phyloP scores from a whole-genome alignment of 2,329 filamentous ascomycete species.

The Xylaria sp. region DNA sequence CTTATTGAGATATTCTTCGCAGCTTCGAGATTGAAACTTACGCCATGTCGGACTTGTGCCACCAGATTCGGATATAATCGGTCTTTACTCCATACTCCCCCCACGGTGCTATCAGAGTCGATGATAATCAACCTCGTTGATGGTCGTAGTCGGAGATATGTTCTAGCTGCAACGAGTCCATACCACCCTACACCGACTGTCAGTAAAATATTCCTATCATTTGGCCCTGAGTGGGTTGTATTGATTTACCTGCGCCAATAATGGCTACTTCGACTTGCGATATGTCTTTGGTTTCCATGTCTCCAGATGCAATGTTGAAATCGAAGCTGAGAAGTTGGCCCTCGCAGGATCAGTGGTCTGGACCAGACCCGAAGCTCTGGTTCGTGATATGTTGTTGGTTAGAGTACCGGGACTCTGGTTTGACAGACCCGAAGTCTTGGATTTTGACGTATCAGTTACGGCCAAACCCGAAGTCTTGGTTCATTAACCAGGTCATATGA shows the following conservation, averaged over 20 bases:
- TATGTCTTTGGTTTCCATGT: slow-evolving; percentile 19
- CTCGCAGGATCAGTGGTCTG: slow-evolving; percentile 3
- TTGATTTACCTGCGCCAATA: slow-evolving; percentile 41
- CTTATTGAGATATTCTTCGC: neutral
- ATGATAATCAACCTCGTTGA: slow-evolving; percentile 41
- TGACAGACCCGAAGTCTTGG: slow-evolving; percentile 26
- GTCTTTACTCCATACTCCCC: slow-evolving; percentile 44
- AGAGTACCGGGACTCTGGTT: slow-evolving; percentile 11
- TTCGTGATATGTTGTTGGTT: slow-evolving; percentile 17
- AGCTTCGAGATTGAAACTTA: slow-evolving; percentile 25
- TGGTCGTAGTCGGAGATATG: slow-evolving; percentile 42
- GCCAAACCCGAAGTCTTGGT: slow-evolving; percentile 25
- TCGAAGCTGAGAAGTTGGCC: neutral
- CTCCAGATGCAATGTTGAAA: slow-evolving; percentile 1
- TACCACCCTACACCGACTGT: slow-evolving; percentile 38
- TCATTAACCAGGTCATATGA: slow-evolving; percentile 24
- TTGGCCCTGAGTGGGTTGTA: neutral
- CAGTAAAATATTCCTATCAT: neutral
- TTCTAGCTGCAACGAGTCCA: slow-evolving; percentile 40
- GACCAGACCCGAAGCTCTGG: slow-evolving; percentile 21
- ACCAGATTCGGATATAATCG: slow-evolving; percentile 43
- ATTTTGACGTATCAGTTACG: slow-evolving; percentile 28
- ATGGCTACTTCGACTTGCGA: slow-evolving; percentile 41
- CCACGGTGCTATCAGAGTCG: slow-evolving; percentile 41
- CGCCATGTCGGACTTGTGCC: slow-evolving; percentile 42